Evolutionary conservation across 2,329 filamentous ascomycete genomes (phyloP), one percentile per base, ranked within the genome.

Genomic region (Sporothrix globosa): DNA sequence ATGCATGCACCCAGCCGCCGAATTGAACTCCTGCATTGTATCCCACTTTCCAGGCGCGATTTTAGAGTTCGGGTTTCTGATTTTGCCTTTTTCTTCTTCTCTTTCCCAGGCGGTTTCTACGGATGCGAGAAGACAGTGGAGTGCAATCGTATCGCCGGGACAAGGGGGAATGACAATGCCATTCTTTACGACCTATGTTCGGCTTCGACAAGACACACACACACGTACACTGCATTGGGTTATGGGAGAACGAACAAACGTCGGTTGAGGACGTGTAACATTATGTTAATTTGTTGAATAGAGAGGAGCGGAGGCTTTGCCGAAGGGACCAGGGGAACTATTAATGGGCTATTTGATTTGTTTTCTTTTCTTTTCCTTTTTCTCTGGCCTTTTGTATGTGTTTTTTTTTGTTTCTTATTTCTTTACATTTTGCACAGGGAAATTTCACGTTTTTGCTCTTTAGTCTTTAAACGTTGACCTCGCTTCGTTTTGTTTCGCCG

Each of bases 281-380:
- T 13, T 27, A 1, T 10, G 39, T 11, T 21, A 10, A 44, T 9
- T 30, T 48, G 44, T 27, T 61, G 63, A 68, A 46, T 11, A n/a
- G 24, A 58, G 50, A 58, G 67, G 53, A 39, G 19, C 30, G 50
- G n/a, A 50, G 17, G 44, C 19, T 44, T 34, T 60, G 19, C 54
- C 4, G 52, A 68, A 60, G 41, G 61, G 69, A 39, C 21, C 44
- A 58, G 46, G 41, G 54, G 44, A n/a, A 71, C 46, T 41, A 41
- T 60, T 71, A 71, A 71, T 70, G 68, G 70, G 53, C 54, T 67
- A 63, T 68, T 50, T 68, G 68, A 27, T 65, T 70, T 66, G 6
- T 46, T 56, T 66, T 56, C 34, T 0, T 39, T 19, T 48, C 41
- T 13, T 66, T 52, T 30, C 19, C 2, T 46, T 54, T 70, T n/a